A percentile compares a stretch with the other conserved stretches of the same genome.
Evolutionary conservation across 2,329 filamentous ascomycete genomes (phyloP).

Genomic region (Aspergillus sp.): DNA sequence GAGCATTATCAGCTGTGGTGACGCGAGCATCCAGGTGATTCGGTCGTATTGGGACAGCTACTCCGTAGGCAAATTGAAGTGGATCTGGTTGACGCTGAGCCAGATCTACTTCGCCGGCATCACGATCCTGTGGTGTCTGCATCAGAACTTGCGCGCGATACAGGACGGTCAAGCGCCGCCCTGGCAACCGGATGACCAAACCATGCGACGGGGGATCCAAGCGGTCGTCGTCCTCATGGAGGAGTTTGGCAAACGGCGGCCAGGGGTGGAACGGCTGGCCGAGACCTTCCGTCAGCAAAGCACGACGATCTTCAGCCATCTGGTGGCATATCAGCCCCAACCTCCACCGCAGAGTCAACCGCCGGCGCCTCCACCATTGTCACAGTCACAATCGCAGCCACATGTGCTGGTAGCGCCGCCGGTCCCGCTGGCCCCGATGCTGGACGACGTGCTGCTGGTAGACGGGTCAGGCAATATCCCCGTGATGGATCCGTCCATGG

Average conservation of each 20-base stretch:
- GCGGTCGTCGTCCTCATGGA: conserved; percentile 36
- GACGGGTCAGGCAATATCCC: conserved; percentile 29
- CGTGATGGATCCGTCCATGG: conserved; percentile 34
- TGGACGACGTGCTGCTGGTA: conserved; percentile 35
- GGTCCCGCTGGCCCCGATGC: conserved; percentile 31
- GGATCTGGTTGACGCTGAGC: conserved; percentile 41
- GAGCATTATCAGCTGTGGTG: conserved; percentile 38
- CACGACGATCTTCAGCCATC: conserved; percentile 36
- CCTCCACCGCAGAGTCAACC: conserved; percentile 19
- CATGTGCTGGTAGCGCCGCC: conserved; percentile 17
- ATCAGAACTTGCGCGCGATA: conserved; percentile 35
- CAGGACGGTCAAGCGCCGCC: conserved; percentile 26
- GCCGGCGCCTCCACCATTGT: conserved; percentile 12
- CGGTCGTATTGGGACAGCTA: conserved; percentile 41
- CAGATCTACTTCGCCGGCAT: conserved; percentile 40
- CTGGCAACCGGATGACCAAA: conserved; percentile 36
- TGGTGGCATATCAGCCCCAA: conserved; percentile 32
- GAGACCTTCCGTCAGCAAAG: conserved; percentile 39
- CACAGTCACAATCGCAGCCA: conserved; percentile 7
- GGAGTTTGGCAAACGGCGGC: conserved; percentile 37
- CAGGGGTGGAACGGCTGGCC: conserved; percentile 35
- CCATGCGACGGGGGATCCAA: conserved; percentile 36
- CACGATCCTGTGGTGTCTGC: conserved; percentile 40
- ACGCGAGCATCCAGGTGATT: conserved; percentile 38
- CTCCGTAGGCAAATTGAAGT: conserved; percentile 38